Evolutionary conservation across 164 flowering plant genomes (phyloP).

Genomic region (Magnolia changhungtana): DNA sequence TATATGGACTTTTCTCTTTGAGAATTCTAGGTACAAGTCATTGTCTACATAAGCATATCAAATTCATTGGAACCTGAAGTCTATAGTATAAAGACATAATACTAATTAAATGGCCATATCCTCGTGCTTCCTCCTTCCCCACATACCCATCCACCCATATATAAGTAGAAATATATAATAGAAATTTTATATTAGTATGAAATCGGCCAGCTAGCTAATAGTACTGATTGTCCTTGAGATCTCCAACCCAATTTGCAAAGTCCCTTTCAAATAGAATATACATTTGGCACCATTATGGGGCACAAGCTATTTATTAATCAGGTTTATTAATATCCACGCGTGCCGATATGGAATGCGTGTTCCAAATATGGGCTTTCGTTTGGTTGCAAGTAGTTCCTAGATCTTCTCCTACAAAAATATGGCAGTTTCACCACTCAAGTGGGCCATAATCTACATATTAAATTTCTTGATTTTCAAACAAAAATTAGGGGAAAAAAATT

Average conservation of each 20-base stretch:
- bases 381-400: background rate
- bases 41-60: background rate
- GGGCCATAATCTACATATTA: too few species aligned
- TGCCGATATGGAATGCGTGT: background rate
- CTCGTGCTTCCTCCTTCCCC: slow-evolving; percentile 8
- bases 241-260: slow-evolving; percentile 3
- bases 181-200: background rate
- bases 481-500: too few species aligned
- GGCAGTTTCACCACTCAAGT: too few species aligned
- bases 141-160: background rate
- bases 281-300: slow-evolving; percentile 9
- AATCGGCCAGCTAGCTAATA: background rate
- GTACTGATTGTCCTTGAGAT: slow-evolving; percentile 7
- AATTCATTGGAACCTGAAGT: background rate
- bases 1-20: background rate
- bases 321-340: background rate
- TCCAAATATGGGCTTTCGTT: background rate
- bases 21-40: background rate
- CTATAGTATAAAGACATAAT: background rate
- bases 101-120: background rate
- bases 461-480: too few species aligned
- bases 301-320: background rate
- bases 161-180: background rate
- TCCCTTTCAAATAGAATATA: slow-evolving; percentile 5
- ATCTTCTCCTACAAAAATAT: background rate